Evolutionary conservation across 2,329 filamentous ascomycete genomes (phyloP), one percentile per base, ranked within the genome.

Genomic region (Paecilomyces formosus): DNA sequence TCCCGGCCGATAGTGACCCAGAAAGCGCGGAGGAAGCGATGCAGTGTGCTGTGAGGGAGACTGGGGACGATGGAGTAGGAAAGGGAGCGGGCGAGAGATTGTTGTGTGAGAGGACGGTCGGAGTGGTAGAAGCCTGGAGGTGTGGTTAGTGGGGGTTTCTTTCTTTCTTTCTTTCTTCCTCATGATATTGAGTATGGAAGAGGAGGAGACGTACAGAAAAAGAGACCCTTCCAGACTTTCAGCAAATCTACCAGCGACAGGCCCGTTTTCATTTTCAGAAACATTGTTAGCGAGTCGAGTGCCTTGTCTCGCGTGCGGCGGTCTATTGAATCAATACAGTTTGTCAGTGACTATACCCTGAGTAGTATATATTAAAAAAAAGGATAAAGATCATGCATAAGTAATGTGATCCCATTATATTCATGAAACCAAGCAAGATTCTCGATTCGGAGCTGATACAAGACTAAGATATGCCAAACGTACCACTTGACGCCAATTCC

Each of bases 221-320:
- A 97, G 21, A 97, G 84, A 4, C 92, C 93, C 72, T 95, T 96
- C 91, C 92, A 96, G 64, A 97, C 83, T 78, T 96, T 96, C 61
- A 93, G 80, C 55, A 90, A 80, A 63, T 96, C 92, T 64, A 88
- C 74, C 49, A 84, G 78, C 18, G 84, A 78, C 61, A 97, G 84
- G 57, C 81, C 72, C 57, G 74, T 79, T 66, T 83, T 82, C 61
- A 84, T 81, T 61, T 84, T 82, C 71, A 97, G 87, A 79, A 90
- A 97, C 55, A 85, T 82, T 64, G 86, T 85, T 28, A 97, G 86
- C 54, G 88, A 90, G 56, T 83, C 78, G 72, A 97, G 83, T 57
- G 92, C 89, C 62, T 88, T 82, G 71, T 88, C 89, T 70, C 91
- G 89, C 58, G 85, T 85, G 75, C 86, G 87, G 70, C 88, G 86